Conservation (phyloP, 306 rosid species). For the Dalbergia cochinchinensis region DNA sequence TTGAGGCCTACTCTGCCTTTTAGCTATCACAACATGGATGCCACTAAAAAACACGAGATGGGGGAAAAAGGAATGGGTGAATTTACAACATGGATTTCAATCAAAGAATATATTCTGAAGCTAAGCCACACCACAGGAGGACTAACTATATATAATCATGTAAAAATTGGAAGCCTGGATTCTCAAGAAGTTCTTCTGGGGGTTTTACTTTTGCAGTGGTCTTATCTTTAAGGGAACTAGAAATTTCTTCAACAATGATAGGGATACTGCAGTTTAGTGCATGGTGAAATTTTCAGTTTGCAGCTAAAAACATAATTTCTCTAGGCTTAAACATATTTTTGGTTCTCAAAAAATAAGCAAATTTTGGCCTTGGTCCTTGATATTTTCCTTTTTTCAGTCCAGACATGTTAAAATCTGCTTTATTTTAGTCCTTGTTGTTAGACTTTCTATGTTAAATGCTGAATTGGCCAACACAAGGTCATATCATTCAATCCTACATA, state of each 20-base stretch:
- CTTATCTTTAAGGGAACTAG: constrained; percentile 61
- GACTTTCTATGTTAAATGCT: no score
- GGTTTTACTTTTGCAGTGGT: constrained; percentile 59
- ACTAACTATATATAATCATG: constrained; percentile 63
- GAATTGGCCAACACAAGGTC: no score
- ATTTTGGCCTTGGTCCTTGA: no score
- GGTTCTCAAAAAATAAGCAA: no score
- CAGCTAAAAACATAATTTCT: neutral
- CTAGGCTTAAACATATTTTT: no score
- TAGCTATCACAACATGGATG: constrained; percentile 54
- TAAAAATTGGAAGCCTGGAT: constrained; percentile 83
- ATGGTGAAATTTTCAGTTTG: constrained; percentile 20
- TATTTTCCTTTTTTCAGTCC: no score
- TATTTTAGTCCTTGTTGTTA: no score
- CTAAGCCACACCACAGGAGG: constrained; percentile 39
- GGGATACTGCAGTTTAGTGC: constrained; percentile 72
- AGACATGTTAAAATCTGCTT: no score
- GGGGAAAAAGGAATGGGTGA: constrained; percentile 31
- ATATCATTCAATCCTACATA: no score
- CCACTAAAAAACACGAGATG: constrained; percentile 33
- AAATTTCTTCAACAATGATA: constrained; percentile 73
- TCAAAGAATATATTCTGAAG: constrained; percentile 39
- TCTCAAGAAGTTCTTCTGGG: constrained; percentile 74
- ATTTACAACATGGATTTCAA: constrained; percentile 62
- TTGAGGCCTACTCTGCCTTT: constrained; percentile 58